phyloP scores from a whole-genome alignment of 1,284 basidiomycete species.

The Caloboletus firmus region DNA sequence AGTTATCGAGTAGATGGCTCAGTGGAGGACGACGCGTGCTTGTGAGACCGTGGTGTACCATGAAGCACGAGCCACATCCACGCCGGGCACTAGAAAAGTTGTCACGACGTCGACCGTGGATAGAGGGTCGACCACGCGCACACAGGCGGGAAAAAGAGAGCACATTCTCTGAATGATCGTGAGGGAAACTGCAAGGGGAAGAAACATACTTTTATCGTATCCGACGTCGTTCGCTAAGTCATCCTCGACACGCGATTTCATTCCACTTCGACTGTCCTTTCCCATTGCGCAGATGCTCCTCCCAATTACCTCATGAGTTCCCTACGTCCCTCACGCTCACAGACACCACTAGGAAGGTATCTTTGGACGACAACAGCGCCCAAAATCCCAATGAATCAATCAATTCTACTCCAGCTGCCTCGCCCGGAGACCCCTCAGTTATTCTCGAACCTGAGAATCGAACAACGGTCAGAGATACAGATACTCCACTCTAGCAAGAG shows the following conservation, averaged over 20 bases:
- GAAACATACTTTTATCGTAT: too few species aligned
- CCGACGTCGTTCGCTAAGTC: too few species aligned
- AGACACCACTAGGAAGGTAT: constrained; percentile 54
- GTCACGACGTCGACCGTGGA: constrained; percentile 18
- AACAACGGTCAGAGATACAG: neutral
- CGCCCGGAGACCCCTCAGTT: constrained; percentile 5
- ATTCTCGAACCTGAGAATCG: constrained; percentile 5
- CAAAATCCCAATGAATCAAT: constrained; percentile 49
- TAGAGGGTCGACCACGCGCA: constrained; percentile 14
- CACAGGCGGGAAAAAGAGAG: too few species aligned
- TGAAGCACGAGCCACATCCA: too few species aligned
- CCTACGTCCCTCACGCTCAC: constrained; percentile 42
- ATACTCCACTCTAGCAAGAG: neutral
- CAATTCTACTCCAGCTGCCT: neutral
- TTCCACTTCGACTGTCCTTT: constrained; percentile 21
- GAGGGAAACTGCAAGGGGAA: too few species aligned
- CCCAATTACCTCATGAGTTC: constrained; percentile 68
- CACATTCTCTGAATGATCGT: neutral
- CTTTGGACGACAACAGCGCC: constrained; percentile 51
- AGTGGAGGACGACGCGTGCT: too few species aligned
- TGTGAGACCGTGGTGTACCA: too few species aligned
- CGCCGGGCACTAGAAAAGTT: too few species aligned
- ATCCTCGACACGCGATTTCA: too few species aligned
- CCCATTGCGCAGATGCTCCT: constrained; percentile 57
- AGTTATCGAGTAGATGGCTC: too few species aligned